phyloP scores from a whole-genome alignment of 2,329 filamentous ascomycete genomes.

The Aspergillus puulaauensis region DNA sequence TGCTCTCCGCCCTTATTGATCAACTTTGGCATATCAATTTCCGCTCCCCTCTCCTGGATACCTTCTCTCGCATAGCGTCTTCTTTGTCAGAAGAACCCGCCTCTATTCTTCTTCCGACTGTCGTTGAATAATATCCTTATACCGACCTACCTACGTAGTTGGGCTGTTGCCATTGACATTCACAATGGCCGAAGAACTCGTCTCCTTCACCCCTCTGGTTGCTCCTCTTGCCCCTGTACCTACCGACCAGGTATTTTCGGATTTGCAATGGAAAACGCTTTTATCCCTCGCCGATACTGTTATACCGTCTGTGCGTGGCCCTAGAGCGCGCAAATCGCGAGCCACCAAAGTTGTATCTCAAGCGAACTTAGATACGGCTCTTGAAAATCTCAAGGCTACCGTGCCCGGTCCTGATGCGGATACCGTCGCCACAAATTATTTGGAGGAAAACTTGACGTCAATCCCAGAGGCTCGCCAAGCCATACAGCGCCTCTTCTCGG shows the following conservation, averaged over 20 bases:
- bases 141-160: neutral
- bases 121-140: neutral
- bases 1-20: neutral
- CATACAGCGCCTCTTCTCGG: conserved; percentile 49
- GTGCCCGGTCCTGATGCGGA: conserved; percentile 34
- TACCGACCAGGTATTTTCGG: conserved; percentile 51
- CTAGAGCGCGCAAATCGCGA: conserved; percentile 31
- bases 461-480: conserved; percentile 51
- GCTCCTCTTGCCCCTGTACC: conserved; percentile 49
- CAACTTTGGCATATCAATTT: neutral
- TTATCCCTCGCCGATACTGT: conserved; percentile 58
- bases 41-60: neutral
- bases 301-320: conserved; percentile 53
- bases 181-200: conserved; percentile 22
- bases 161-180: neutral
- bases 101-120: neutral
- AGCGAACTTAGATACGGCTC: conserved; percentile 42
- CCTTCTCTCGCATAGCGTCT: conserved; percentile 51
- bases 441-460: conserved; percentile 49
- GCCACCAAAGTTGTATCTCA: conserved; percentile 40
- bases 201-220: conserved; percentile 34
- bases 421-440: conserved; percentile 43
- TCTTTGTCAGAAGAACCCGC: conserved; percentile 22
- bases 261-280: conserved; percentile 59
- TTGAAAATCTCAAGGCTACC: conserved; percentile 27